phyloP scores from a whole-genome alignment of 2,329 filamentous ascomycete species.

The Fusarium coicis region DNA sequence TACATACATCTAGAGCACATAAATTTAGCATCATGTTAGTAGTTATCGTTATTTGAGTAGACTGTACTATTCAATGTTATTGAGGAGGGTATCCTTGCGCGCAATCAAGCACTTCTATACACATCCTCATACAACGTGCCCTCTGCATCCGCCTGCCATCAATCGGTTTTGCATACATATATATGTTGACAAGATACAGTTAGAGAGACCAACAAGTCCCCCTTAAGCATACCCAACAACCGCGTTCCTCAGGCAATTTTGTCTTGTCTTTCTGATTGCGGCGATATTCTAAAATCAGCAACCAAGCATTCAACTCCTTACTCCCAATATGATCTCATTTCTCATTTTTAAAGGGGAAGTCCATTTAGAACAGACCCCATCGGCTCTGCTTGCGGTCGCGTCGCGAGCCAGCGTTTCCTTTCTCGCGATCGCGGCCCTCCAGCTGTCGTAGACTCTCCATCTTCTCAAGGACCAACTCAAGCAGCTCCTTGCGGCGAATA shows the following conservation, averaged over 20 bases:
- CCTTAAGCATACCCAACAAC: not conserved
- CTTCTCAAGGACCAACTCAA: conserved; percentile 93
- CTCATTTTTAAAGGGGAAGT: conserved; percentile 28
- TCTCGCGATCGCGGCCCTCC: conserved; percentile 76
- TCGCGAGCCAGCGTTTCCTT: conserved; percentile 41
- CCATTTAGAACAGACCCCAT: conserved; percentile 61
- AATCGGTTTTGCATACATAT: not conserved
- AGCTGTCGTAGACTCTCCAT: conserved; percentile 91
- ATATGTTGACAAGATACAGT: conserved; percentile 5
- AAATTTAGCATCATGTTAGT: not conserved
- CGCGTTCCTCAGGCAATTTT: not conserved
- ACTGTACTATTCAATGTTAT: conserved; percentile 20
- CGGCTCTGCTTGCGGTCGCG: conserved; percentile 55
- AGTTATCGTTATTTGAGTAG: not conserved
- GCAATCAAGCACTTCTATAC: conserved; percentile 36
- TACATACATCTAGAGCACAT: not conserved
- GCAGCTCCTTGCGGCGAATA: conserved; percentile 88
- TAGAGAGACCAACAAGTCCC: not conserved
- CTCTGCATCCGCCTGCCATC: not conserved
- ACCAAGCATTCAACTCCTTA: conserved; percentile 43
- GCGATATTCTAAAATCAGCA: conserved; percentile 40
- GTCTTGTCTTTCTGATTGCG: conserved; percentile 15
- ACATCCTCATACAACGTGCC: conserved; percentile 23
- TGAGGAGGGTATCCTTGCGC: conserved; percentile 48
- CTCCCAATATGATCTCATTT: conserved; percentile 44